Percentiles rank a stretch among this genome's conserved stretches.
These are phyloP conservation scores for Lolium multiflorum DNA, from an alignment of 176 grass and related monocot species.

Conservation along the genomic window DNA sequence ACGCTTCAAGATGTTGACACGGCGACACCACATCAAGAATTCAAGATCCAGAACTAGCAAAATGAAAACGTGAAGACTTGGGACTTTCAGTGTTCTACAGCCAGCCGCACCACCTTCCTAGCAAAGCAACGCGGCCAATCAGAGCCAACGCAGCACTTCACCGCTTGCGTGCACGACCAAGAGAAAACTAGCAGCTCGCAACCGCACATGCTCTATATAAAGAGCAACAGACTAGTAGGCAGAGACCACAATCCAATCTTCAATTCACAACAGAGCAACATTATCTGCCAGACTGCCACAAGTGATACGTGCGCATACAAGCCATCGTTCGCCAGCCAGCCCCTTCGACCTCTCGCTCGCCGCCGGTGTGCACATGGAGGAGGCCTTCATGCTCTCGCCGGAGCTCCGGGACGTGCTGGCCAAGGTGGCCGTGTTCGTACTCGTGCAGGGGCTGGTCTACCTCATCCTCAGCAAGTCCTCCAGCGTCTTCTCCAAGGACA, in stretches of 20 bases:
- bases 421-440: slow-evolving; percentile 68
- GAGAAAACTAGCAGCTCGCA: slow-evolving; percentile 12
- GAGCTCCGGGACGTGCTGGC: slow-evolving; percentile 58
- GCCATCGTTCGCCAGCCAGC: slow-evolving; percentile 2
- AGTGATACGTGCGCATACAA: not conserved
- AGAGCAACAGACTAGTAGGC: not conserved
- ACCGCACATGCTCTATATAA: slow-evolving; percentile 53
- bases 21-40: not conserved
- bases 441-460: slow-evolving; percentile 74
- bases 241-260: not conserved
- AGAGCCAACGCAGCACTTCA: not conserved
- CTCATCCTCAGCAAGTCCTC: slow-evolving; percentile 80
- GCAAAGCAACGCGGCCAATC: slow-evolving; percentile 28
- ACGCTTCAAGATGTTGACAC: not conserved
- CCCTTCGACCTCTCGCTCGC: not conserved
- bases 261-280: slow-evolving; percentile 7
- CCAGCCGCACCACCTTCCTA: not conserved
- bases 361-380: slow-evolving; percentile 50
- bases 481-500: slow-evolving; percentile 63
- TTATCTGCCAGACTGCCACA: not conserved
- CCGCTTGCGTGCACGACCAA: slow-evolving; percentile 45
- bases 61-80: not conserved
- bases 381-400: slow-evolving; percentile 44
- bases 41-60: slow-evolving; percentile 1
- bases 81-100: not conserved